Percentiles rank a stretch among this genome's conserved stretches.
Evolutionary conservation across 2,329 filamentous ascomycete genomes (phyloP).

Genomic region (Ophiocordyceps robertsii): DNA sequence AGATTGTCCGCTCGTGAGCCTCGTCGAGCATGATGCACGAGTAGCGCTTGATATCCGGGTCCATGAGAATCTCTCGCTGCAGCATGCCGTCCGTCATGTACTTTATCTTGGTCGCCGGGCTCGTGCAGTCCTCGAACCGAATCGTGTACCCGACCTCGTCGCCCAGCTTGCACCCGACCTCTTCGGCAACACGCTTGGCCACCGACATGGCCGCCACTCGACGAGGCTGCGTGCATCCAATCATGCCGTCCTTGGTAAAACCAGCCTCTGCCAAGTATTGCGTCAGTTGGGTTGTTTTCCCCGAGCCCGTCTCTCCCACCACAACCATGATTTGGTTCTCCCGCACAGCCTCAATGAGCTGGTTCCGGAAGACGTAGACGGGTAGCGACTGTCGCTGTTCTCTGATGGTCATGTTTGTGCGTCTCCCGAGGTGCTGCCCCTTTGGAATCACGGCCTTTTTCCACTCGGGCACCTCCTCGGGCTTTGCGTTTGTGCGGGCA

Average conservation of each 20-base stretch:
- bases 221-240: constrained; percentile 92
- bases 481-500: constrained; percentile 43
- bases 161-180: constrained; percentile 83
- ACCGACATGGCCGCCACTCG: constrained; percentile 97
- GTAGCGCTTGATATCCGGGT: constrained; percentile 78
- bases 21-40: constrained; percentile 98
- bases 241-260: constrained; percentile 74
- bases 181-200: constrained; percentile 89
- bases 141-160: constrained; percentile 95
- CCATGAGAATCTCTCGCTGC: constrained; percentile 84
- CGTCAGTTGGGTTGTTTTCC: constrained; percentile 92
- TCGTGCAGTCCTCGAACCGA: constrained; percentile 90
- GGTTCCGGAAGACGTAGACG: constrained; percentile 75
- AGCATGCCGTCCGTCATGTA: constrained; percentile 99
- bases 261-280: constrained; percentile 91
- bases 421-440: constrained; percentile 69
- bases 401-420: constrained; percentile 86
- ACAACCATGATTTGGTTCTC: constrained; percentile 91
- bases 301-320: constrained; percentile 91
- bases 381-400: constrained; percentile 84
- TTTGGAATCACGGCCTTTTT: constrained; percentile 71
- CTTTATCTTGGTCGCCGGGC: constrained; percentile 82
- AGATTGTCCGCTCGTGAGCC: constrained; percentile 91
- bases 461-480: constrained; percentile 78
- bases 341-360: constrained; percentile 74